Evolutionary conservation across 2,329 filamentous ascomycete species (phyloP), one percentile per base, ranked within the genome.

Genomic region (Cryphonectria parasitica): DNA sequence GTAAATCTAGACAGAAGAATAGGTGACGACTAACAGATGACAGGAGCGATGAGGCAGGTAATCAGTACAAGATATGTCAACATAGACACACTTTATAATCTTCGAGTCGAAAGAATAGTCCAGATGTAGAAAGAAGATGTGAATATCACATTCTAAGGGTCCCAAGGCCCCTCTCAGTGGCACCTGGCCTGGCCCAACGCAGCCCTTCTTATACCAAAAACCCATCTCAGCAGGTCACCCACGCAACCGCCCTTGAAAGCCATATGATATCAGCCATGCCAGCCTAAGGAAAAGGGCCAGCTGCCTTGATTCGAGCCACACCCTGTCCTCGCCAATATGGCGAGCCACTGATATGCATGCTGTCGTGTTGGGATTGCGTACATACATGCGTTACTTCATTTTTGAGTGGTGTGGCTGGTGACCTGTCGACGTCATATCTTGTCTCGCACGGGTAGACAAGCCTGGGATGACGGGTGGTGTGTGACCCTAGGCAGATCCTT

Each of bases 391-490:
- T 49, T 49, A 49, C 45, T 49, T 49, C 45, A 34, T 52, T 39
- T 39, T 39, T 39, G 36, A 39, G 36, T 39, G 36, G 36, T 64
- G 66, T 64, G 61, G 43, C 66, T 64, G 49, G n/a, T 69, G 67
- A 56, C 41, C 60, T 41, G 36, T 58, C 67, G 67, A 69, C 67
- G 67, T 69, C 67, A 69, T 69, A 49, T 31, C n/a, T 25, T 58
- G 54, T 58, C 54, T 58, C 54, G 54, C 25, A 3, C 34, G 28
- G 54, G 54, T 17, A 8, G 31, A 17, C 25, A 7, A 17, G 31
- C 25, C 25, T 58, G 25, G 54, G 25, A 6, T 28, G 52, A 25
- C 2, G 7, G 49, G 49, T n/a, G 22, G 49, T 52, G 7, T 43
- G 41, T 17, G 41, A 2, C 17, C 19, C 43, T n/a, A 49, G 45